Percentiles rank a stretch among this genome's conserved stretches.
phyloP scores from a whole-genome alignment of 2,329 filamentous ascomycete genomes.

The Davidsoniella australis region DNA sequence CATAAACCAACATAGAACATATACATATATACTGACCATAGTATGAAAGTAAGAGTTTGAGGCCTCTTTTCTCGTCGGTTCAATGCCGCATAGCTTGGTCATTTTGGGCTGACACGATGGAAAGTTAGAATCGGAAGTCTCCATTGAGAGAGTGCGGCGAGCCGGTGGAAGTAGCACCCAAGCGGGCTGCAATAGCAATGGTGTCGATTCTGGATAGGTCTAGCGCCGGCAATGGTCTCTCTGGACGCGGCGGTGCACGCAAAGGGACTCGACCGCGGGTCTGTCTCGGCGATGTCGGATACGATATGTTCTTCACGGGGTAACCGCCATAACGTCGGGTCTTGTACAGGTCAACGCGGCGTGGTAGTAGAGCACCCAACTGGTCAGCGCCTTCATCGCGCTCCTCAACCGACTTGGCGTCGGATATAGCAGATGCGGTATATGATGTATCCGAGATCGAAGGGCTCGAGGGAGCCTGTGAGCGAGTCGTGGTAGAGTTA shows the following conservation, averaged over 20 bases:
- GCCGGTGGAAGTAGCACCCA: too few species aligned
- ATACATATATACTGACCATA: too few species aligned
- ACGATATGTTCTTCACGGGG: constrained; percentile 1
- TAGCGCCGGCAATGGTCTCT: neutral
- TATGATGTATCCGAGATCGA: neutral
- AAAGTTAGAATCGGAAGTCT: too few species aligned
- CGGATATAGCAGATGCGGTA: too few species aligned
- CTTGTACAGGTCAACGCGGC: neutral
- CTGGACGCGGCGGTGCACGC: constrained; percentile 1
- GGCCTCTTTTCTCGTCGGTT: too few species aligned
- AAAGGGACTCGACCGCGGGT: neutral
- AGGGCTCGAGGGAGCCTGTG: neutral
- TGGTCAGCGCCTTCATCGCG: neutral
- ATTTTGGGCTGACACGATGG: too few species aligned
- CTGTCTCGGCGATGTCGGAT: constrained; percentile 2
- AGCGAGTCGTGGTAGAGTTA: neutral
- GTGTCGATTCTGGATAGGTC: too few species aligned
- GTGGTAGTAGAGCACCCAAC: neutral
- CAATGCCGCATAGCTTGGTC: too few species aligned
- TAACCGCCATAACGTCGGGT: neutral
- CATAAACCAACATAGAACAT: too few species aligned
- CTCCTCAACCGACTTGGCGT: neutral
- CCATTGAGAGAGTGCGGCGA: too few species aligned
- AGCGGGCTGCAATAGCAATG: too few species aligned
- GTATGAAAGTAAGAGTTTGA: too few species aligned